Evolutionary conservation across 164 flowering plant species (phyloP), one percentile per base, ranked within the genome.

Genomic region (Nelumbo lutea): DNA sequence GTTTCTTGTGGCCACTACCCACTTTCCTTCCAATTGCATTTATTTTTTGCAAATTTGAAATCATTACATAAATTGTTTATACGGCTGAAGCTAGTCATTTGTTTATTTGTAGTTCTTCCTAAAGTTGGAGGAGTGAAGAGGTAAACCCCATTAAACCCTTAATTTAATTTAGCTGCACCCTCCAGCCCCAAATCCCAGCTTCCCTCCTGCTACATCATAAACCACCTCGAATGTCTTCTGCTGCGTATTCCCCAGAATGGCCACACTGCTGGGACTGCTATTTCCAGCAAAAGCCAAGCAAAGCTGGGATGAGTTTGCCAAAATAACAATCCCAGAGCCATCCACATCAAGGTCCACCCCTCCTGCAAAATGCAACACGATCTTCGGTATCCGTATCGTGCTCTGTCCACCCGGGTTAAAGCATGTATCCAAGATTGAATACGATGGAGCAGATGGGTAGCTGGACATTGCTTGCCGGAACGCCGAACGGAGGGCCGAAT

Each of bases 251-350:
- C 87, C 89, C 5, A 81, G 44, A 4, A 82, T 81, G 2, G 70
- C 69, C 3, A 70, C 6, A 14, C 42, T 72, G 0, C 10, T 41
- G 9, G 56, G 71, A 56, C 70, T 82, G 0, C 59, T 40, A 40
- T 75, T 82, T 13, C 69, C 74, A 4, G 83, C 79, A 15, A 85
- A 71, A 5, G 87, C 87, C 44, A 85, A 58, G 73, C 89, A 85
- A 38, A 68, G 73, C 48, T 77, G 79, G 1, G 76, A 50, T 47
- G 9, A 0, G 10, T 47, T 51, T 0, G 15, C 64, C 0, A 42
- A 69, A 40, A 59, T 27, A 3, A 83, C 69, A 44, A 77, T 76
- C 66, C 84, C 85, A 0, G 67, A 15, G 0, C 59, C 3, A 41
- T 42, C 77, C 7, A 82, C 59, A 0, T 62, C 71, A 56, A 83